Evolutionary conservation across 2,329 filamentous ascomycete genomes (phyloP).

Genomic region (Hymenoscyphus fructigenus): DNA sequence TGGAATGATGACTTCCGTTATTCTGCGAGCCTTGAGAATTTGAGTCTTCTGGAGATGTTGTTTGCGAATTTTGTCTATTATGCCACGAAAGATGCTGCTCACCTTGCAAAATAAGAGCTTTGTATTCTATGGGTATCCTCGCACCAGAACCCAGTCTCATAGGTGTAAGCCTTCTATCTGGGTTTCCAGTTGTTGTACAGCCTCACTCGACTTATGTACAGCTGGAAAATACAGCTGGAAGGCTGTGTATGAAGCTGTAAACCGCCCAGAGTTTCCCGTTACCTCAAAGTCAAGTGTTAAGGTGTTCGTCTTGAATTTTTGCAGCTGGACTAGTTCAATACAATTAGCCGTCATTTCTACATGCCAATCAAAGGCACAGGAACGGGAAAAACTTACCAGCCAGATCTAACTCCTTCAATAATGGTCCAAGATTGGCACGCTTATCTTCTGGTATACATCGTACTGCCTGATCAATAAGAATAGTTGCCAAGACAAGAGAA

Average conservation of each 20-base stretch:
- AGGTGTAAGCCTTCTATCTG: background rate
- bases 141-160: background rate
- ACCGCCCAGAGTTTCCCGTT: background rate
- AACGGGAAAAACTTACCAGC: background rate
- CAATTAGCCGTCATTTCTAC: background rate
- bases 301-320: background rate
- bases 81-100: too few relatives aligned
- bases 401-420: background rate
- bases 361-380: background rate
- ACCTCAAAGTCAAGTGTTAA: background rate
- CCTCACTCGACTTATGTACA: background rate
- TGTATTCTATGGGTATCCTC: too few relatives aligned
- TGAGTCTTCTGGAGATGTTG: too few relatives aligned
- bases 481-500: background rate
- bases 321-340: background rate
- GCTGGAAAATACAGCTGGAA: background rate
- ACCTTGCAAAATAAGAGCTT: too few relatives aligned
- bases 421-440: background rate
- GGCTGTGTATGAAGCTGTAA: background rate
- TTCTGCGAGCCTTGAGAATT: too few relatives aligned
- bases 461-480: background rate
- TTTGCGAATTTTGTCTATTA: too few relatives aligned
- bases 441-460: background rate
- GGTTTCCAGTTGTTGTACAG: background rate
- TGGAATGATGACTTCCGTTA: too few relatives aligned